phyloP scores from a whole-genome alignment of 192 early-diverging fungal genomes.

The Endogone sp. region DNA sequence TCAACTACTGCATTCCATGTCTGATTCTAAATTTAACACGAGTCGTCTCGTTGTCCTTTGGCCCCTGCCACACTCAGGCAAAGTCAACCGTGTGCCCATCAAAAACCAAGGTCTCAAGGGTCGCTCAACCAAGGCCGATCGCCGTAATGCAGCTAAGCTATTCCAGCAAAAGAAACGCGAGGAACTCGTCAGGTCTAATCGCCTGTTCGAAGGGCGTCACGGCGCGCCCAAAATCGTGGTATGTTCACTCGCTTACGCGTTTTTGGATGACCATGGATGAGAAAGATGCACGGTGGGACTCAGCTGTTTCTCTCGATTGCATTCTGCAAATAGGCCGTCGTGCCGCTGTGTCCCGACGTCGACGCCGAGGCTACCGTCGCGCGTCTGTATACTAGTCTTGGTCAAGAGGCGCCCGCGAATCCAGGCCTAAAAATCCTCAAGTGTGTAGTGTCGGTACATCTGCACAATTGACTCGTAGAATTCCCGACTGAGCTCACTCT shows the following conservation, averaged over 20 bases:
- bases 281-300: not conserved
- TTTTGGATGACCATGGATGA: not conserved
- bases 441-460: not conserved
- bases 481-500: constrained; percentile 4
- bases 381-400: constrained; percentile 44
- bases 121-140: constrained; percentile 61
- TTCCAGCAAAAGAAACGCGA: constrained; percentile 81
- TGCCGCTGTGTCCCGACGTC: constrained; percentile 85
- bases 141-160: constrained; percentile 75
- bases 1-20: no score
- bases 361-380: constrained; percentile 47
- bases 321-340: constrained; percentile 50
- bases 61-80: constrained; percentile 39
- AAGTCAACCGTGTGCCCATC: constrained; percentile 55
- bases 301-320: not conserved
- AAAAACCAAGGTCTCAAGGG: constrained; percentile 50
- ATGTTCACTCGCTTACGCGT: constrained; percentile 3
- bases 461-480: not conserved
- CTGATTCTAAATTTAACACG: no score
- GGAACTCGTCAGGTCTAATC: constrained; percentile 60
- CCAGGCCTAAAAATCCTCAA: not conserved
- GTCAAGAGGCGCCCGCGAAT: constrained; percentile 17
- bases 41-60: not conserved
- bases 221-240: constrained; percentile 86
- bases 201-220: constrained; percentile 80